Percentiles rank a stretch among this genome's conserved stretches.
phyloP scores from a whole-genome alignment of 352 stramenopile species.

The Globisporangium recalcitrans region DNA sequence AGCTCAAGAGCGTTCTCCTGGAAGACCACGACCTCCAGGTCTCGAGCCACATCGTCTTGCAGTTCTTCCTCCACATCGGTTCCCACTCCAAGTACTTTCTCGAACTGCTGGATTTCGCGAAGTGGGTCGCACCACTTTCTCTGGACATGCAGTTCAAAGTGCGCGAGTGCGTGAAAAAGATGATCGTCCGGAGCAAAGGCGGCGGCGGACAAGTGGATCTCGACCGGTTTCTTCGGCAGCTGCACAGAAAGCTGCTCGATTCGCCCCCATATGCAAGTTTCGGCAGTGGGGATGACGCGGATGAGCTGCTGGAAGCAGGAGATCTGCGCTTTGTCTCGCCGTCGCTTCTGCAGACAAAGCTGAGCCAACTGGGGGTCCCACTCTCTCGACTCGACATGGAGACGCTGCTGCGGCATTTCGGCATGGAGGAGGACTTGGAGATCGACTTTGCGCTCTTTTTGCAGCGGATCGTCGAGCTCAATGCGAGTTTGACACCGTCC shows the following conservation, averaged over 20 bases:
- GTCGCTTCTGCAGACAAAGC: conserved; percentile 28
- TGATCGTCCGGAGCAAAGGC: conserved; percentile 41
- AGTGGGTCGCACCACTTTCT: conserved; percentile 35
- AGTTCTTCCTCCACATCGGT: conserved; percentile 53
- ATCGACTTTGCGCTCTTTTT: conserved; percentile 42
- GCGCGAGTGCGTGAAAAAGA: conserved; percentile 27
- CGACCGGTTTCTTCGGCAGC: conserved; percentile 39
- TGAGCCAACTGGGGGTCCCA: conserved; percentile 45
- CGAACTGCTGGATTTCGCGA: conserved; percentile 34
- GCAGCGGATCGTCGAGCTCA: conserved; percentile 35
- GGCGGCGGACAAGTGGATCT: conserved; percentile 42
- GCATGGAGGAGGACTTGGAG: conserved; percentile 38
- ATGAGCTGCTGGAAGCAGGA: background rate
- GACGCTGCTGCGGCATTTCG: conserved; percentile 42
- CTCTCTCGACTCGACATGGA: conserved; percentile 30
- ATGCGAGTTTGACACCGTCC: background rate
- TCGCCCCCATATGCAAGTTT: conserved; percentile 15
- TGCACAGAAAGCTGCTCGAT: conserved; percentile 28
- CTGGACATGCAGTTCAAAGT: conserved; percentile 30
- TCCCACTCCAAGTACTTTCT: conserved; percentile 38
- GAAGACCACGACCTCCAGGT: conserved; percentile 26
- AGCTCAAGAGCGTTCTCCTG: conserved; percentile 34
- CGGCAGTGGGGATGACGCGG: background rate
- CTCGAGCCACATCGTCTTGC: conserved; percentile 37
- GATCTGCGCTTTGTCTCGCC: conserved; percentile 20